A percentile compares a stretch with the other conserved stretches of the same genome.
These are phyloP conservation scores for Dictyophora rubrovolvata DNA, from an alignment of 768 basidiomycete genomes.

Conservation along the genomic window DNA sequence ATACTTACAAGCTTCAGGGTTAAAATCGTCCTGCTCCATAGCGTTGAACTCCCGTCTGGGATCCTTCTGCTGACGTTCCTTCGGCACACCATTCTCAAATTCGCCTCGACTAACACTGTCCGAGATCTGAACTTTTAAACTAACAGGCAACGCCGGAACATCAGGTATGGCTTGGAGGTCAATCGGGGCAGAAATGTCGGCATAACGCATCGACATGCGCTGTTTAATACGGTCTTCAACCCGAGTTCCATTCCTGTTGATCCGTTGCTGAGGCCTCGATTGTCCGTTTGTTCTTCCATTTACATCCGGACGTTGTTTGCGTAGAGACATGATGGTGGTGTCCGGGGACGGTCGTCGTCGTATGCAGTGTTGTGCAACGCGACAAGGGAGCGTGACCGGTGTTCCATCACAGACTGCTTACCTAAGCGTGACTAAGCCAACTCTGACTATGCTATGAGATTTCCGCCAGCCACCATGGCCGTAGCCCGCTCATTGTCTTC, in stretches of 20 bases:
- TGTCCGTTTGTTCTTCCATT: background rate
- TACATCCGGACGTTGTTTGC: conserved; percentile 2
- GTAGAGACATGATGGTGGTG: conserved; percentile 1
- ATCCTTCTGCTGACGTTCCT: conserved; percentile 46
- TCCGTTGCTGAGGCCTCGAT: conserved; percentile 7
- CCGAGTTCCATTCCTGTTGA: conserved; percentile 20
- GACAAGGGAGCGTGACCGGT: too few relatives aligned
- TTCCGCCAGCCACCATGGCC: background rate
- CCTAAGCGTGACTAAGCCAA: too few relatives aligned
- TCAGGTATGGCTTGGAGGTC: conserved; percentile 42
- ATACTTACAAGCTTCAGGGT: conserved; percentile 78
- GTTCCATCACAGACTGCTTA: too few relatives aligned
- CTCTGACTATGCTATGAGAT: background rate
- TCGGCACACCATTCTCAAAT: conserved; percentile 18
- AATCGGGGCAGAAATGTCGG: conserved; percentile 69
- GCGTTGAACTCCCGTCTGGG: conserved; percentile 49
- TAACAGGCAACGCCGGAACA: conserved; percentile 46
- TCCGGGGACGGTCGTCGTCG: background rate
- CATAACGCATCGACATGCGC: conserved; percentile 92
- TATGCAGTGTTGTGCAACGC: background rate
- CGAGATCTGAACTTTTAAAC: conserved; percentile 16
- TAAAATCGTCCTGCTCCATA: conserved; percentile 72
- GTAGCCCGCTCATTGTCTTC: background rate
- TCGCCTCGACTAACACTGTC: conserved; percentile 25
- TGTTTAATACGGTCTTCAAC: conserved; percentile 91